Base-by-base conservation (phyloP, 2,329 filamentous ascomycete genomes). In the Stagonosporopsis rhizophila region DNA sequence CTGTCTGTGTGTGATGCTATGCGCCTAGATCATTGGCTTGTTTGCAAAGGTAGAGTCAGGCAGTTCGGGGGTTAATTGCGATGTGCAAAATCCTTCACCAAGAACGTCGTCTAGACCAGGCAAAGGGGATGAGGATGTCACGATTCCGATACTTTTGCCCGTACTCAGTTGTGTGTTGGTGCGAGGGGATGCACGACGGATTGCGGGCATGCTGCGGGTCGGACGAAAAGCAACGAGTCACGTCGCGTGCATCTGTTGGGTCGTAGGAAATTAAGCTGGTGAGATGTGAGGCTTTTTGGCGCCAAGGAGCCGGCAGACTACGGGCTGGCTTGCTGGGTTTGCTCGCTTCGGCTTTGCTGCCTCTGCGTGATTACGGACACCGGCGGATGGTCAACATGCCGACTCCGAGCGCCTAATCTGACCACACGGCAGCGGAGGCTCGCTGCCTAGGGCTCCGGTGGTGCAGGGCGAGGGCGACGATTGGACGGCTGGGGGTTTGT, bases 381-480 rank as follows among this genome's bases (percentile, higher is more conserved):
- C 42, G 53, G 53, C 65, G 66, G 66, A 66, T 56, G 47, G 44
- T 65, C 56, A 45, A 64, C 45, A 48, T 60, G 55, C 66, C 65
- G 65, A 64, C 59, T 52, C 65, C 66, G 66, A 65, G 66, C 63
- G 66, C 52, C 52, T 63, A 66, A 48, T 57, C 59, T 55, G 58
- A 58, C 59, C 41, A 23, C 38, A 27, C 32, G 15, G 47, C 40
- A 46, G 27, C 4, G 34, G 8, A 19, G n/a, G 34, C 34, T 20
- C 28, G 14, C 17, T 19, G 25, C 22, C 11, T 38, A 37, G 59
- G 58, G 57, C 59, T 59, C 55, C 59, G 57, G 42, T 23, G 32
- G 19, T 38, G 22, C 40, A 37, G 39, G 44, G 46, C 17, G 27
- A 41, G 11, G 22, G 37, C 39, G 2, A 42, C 42, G 62, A 62